Evolutionary conservation across 2,329 filamentous ascomycete genomes (phyloP).

Genomic region (Cytospora leucostoma): DNA sequence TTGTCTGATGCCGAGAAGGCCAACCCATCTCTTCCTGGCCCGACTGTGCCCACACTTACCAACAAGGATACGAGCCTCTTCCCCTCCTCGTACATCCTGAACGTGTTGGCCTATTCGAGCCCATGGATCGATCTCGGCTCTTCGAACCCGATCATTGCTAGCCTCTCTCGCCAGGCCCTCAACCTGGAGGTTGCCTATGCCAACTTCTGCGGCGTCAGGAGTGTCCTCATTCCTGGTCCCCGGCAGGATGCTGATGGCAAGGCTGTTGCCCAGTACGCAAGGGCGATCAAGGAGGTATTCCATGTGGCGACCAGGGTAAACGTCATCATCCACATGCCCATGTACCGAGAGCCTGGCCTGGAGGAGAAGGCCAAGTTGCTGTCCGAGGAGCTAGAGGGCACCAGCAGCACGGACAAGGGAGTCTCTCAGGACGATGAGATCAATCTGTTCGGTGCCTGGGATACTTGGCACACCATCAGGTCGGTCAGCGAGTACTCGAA

Average conservation of each 20-base stretch:
- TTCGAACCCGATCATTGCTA: conserved; percentile 76
- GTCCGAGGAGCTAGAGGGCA: conserved; percentile 43
- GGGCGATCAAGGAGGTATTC: conserved; percentile 79
- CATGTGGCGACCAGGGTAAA: conserved; percentile 74
- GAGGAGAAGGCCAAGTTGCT: conserved; percentile 57
- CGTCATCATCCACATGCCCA: conserved; percentile 78
- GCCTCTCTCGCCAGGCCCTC: conserved; percentile 85
- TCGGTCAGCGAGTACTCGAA: conserved; percentile 82
- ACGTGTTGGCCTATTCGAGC: conserved; percentile 78
- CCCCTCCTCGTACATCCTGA: conserved; percentile 67
- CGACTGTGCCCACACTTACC: conserved; percentile 68
- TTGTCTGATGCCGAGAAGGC: conserved; percentile 42
- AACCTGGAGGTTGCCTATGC: conserved; percentile 93
- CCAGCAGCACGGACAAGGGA: conserved; percentile 34
- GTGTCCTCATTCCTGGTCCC: conserved; percentile 80
- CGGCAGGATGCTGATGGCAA: conserved; percentile 52
- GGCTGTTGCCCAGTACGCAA: conserved; percentile 74
- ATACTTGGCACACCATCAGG: conserved; percentile 88
- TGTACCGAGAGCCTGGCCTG: conserved; percentile 71
- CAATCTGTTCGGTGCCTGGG: conserved; percentile 82
- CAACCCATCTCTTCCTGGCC: conserved; percentile 53
- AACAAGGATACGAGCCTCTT: conserved; percentile 77
- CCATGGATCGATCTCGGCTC: conserved; percentile 92
- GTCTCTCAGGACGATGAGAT: conserved; percentile 44
- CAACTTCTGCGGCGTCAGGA: conserved; percentile 88